A percentile compares a stretch with the other conserved stretches of the same genome.
These are phyloP conservation scores for Aspergillus aculeatinus DNA, from an alignment of 2,329 filamentous ascomycete genomes.

Conservation along the genomic window DNA sequence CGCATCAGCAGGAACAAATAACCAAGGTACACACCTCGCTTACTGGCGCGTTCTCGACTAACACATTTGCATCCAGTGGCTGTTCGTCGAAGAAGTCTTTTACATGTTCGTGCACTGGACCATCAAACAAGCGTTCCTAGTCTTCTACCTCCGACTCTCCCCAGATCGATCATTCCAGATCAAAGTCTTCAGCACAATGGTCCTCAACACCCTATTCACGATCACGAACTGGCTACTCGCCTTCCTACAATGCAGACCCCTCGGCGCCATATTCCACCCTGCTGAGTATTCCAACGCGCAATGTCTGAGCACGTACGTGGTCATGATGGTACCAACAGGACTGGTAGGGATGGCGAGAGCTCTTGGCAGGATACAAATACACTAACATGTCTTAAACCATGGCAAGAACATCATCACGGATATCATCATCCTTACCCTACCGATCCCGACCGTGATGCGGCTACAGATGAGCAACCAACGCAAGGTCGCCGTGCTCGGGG, in stretches of 20 bases:
- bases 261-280: background rate
- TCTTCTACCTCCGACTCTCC: constrained; percentile 12
- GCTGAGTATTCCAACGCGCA: background rate
- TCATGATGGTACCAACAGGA: background rate
- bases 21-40: background rate
- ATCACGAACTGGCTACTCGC: background rate
- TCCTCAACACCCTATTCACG: background rate
- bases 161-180: background rate
- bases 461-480: background rate
- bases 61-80: constrained; percentile 4
- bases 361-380: background rate
- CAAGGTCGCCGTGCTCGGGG: background rate
- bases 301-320: background rate
- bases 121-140: constrained; percentile 11
- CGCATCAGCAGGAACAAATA: background rate
- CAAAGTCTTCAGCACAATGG: background rate
- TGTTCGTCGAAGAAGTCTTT: constrained; percentile 11
- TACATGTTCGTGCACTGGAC: constrained; percentile 13
- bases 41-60: background rate
- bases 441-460: background rate
- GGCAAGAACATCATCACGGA: background rate
- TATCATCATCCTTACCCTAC: background rate
- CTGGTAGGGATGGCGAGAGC: background rate
- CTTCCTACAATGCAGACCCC: background rate
- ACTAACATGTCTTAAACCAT: background rate